A percentile compares a stretch with the other conserved stretches of the same genome.
Conservation (phyloP, 2,329 filamentous ascomycete species). For the Exophiala sp. region DNA sequence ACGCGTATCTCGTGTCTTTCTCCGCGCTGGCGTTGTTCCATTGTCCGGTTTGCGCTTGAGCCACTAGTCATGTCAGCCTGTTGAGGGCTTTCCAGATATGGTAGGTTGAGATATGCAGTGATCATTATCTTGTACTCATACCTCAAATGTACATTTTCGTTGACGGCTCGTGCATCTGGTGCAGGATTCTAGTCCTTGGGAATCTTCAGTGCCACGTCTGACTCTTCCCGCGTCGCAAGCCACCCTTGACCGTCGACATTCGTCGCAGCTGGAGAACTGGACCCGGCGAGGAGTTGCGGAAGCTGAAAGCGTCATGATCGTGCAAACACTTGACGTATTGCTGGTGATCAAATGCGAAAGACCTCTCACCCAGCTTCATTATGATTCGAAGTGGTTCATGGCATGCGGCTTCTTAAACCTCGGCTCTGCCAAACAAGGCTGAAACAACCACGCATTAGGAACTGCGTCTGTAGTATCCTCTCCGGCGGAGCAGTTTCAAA, state of each 20-base stretch:
- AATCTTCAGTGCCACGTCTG: conserved; percentile 20
- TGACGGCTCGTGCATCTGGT: conserved; percentile 27
- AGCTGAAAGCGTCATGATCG: too few species aligned
- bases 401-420: too few species aligned
- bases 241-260: conserved; percentile 33
- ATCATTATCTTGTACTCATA: background rate
- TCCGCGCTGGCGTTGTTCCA: background rate
- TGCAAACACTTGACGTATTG: too few species aligned
- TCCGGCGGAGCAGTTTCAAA: too few species aligned
- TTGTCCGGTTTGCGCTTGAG: background rate
- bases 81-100: background rate
- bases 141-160: conserved; percentile 24
- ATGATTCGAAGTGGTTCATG: too few species aligned
- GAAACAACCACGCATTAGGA: too few species aligned
- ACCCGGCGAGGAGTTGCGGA: conserved; percentile 24
- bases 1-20: background rate
- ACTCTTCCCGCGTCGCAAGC: conserved; percentile 32
- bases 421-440: too few species aligned
- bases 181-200: conserved; percentile 22
- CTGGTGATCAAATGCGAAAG: too few species aligned
- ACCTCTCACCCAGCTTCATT: too few species aligned
- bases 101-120: background rate
- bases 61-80: background rate
- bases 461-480: too few species aligned
- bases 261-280: conserved; percentile 37